A percentile compares a stretch with the other conserved stretches of the same genome.
These are phyloP conservation scores for Oryza brachyantha DNA, from an alignment of 176 grass and related monocot genomes.

Conservation along the genomic window DNA sequence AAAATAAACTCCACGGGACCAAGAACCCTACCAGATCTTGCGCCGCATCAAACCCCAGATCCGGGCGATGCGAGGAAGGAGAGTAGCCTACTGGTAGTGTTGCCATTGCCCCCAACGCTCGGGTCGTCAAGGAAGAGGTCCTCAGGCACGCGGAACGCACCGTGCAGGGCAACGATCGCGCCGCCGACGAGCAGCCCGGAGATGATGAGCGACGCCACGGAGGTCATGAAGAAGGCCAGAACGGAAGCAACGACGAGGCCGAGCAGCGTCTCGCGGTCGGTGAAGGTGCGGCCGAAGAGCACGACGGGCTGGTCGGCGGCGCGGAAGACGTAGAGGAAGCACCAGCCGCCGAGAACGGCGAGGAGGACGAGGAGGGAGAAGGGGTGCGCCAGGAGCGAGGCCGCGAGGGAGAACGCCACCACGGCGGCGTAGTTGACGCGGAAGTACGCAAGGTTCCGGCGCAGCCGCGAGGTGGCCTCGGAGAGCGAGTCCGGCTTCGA, in stretches of 20 bases:
- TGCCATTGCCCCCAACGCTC: conserved; percentile 28
- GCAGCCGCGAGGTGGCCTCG: conserved; percentile 76
- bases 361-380: conserved; percentile 78
- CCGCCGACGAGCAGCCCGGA: conserved; percentile 68
- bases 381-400: conserved; percentile 73
- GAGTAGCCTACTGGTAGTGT: conserved; percentile 47
- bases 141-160: conserved; percentile 69
- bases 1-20: background rate
- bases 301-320: conserved; percentile 79
- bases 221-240: conserved; percentile 78
- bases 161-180: conserved; percentile 63
- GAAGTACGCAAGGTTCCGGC: conserved; percentile 86
- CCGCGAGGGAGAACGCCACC: conserved; percentile 59
- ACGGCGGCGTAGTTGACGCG: conserved; percentile 94
- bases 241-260: conserved; percentile 61
- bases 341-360: conserved; percentile 72
- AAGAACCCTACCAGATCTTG: conserved; percentile 26
- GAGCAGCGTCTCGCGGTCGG: conserved; percentile 83
- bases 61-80: conserved; percentile 63
- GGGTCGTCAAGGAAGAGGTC: conserved; percentile 92
- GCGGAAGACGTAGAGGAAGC: conserved; percentile 85
- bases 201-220: conserved; percentile 84
- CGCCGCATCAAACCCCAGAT: conserved; percentile 42
- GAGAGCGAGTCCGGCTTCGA: conserved; percentile 69
- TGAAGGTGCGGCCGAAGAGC: conserved; percentile 84